These are phyloP conservation scores for Dothiorella sarmentorum DNA, from an alignment of 2,329 filamentous ascomycete genomes.

Conservation along the genomic window DNA sequence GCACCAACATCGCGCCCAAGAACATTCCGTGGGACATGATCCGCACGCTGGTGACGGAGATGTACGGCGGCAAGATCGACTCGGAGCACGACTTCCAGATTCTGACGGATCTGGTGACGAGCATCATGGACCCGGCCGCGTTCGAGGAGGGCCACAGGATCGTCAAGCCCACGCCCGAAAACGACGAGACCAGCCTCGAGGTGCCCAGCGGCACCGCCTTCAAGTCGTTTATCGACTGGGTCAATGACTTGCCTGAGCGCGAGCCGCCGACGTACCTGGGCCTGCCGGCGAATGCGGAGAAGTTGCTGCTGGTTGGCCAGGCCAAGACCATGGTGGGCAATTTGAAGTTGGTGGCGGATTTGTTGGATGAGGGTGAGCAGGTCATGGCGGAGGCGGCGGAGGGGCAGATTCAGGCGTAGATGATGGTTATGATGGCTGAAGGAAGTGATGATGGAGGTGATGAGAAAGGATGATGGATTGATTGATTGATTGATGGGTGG, in stretches of 20 bases:
- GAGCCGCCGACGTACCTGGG: conserved; percentile 95
- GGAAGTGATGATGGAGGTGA: background rate
- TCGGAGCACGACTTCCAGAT: conserved; percentile 78
- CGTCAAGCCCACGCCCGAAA: conserved; percentile 57
- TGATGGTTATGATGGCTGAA: background rate
- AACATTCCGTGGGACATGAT: conserved; percentile 98
- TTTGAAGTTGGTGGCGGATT: conserved; percentile 75
- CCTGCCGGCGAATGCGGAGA: conserved; percentile 93
- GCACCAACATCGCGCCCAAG: conserved; percentile 87
- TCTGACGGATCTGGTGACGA: conserved; percentile 69
- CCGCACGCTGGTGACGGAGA: conserved; percentile 83
- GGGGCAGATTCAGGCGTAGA: background rate
- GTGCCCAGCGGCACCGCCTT: conserved; percentile 79
- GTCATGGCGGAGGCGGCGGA: conserved; percentile 63
- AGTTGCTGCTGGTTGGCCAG: conserved; percentile 83
- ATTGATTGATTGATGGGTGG: too few species aligned
- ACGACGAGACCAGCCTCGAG: conserved; percentile 49
- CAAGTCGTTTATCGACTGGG: conserved; percentile 85
- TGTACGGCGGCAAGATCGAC: conserved; percentile 97
- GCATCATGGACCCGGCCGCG: conserved; percentile 78
- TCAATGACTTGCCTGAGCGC: conserved; percentile 85
- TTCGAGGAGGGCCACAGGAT: conserved; percentile 92
- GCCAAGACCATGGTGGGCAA: conserved; percentile 82
- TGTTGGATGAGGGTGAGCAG: conserved; percentile 92
- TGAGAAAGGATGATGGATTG: background rate